Base-by-base conservation (phyloP, 2,329 filamentous ascomycete species). In the Trichoderma cornu-damae region DNA sequence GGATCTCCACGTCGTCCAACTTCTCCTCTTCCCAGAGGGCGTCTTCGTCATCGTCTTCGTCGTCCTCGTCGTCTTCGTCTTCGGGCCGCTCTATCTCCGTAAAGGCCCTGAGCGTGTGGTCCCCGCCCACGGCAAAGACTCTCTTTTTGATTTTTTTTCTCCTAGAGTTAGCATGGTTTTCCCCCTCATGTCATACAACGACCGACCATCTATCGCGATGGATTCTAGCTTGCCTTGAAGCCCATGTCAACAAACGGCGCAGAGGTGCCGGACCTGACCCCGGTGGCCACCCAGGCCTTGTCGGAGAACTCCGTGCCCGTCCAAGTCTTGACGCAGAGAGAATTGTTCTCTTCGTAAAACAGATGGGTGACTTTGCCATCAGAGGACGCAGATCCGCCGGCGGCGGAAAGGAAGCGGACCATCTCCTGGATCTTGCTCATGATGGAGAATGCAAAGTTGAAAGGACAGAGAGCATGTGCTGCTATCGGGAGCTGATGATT, bases 351-450 rank as follows among this genome's bases (percentile, higher is more conserved):
- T n/a, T 52, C 56, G 9, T 34, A 16, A 1, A 30, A 40, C 1
- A 46, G 26, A 32, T 38, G 11, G 2, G 32, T 51, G 16, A 7
- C 22, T 20, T 52, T 32, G 7, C 34, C 48, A 9, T 58, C 48
- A 3, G 4, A 3, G 16, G 56, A 52, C 3, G 40, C 7, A 6
- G 40, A 30, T 0, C 47, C 38, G 1, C 56, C 56, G 2, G 47
- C 56, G 3, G 56, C 56, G 12, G 16, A 6, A 7, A 58, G 56
- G 3, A 28, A 16, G 11, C 38, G 47, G 11, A 8, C n/a, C 12
- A 58, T 22, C 2, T 52, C 46, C 16, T 58, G 48, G 2, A 47
- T n/a, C n/a, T 44, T 47, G 14, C 26, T 22, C 56, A 58, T 58
- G 48, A 4, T 30, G 32, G 2, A 4, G 7, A 49, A 18, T n/a